A percentile compares a stretch with the other conserved stretches of the same genome.
Conservation (phyloP, 169 alveolate species). For the Plasmodium chabaudi region DNA sequence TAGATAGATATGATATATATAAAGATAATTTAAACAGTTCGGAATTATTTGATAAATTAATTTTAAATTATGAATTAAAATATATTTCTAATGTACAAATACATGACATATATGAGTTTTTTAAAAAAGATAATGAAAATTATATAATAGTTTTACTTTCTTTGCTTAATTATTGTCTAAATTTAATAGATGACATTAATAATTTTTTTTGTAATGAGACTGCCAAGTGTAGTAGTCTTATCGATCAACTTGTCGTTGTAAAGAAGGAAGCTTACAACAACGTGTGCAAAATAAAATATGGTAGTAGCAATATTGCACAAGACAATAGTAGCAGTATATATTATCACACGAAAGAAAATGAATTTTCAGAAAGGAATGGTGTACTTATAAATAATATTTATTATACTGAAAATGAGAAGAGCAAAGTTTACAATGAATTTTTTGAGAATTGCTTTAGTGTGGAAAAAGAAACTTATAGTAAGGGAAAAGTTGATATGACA, state of each 20-base stretch:
- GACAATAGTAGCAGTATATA: not conserved
- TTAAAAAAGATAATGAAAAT: slow-evolving; percentile 17
- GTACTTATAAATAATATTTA: not conserved
- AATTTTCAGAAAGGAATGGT: not conserved
- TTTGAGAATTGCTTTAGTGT: slow-evolving; percentile 2
- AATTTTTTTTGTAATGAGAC: not conserved
- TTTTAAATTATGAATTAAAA: slow-evolving; percentile 41
- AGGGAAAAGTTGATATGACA: not conserved
- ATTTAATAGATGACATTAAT: slow-evolving; percentile 9
- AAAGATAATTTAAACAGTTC: not conserved
- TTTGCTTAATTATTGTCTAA: slow-evolving; percentile 11
- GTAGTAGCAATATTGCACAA: not conserved
- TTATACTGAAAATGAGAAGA: slow-evolving; percentile 1
- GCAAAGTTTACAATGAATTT: not conserved
- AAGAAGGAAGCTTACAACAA: not conserved
- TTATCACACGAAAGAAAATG: not conserved
- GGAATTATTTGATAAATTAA: slow-evolving; percentile 8
- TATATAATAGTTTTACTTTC: slow-evolving; percentile 11
- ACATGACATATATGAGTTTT: slow-evolving; percentile 3
- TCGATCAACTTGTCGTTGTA: slow-evolving; percentile 8
- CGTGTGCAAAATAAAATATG: not conserved
- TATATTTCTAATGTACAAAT: slow-evolving; percentile 29
- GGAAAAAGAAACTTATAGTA: not conserved
- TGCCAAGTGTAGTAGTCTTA: not conserved
- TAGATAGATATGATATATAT: slow-evolving; percentile 25